Evolutionary conservation across 108 stramenopile genomes (phyloP), one percentile per base, ranked within the genome.

Genomic region (Cyclotella sp.): DNA sequence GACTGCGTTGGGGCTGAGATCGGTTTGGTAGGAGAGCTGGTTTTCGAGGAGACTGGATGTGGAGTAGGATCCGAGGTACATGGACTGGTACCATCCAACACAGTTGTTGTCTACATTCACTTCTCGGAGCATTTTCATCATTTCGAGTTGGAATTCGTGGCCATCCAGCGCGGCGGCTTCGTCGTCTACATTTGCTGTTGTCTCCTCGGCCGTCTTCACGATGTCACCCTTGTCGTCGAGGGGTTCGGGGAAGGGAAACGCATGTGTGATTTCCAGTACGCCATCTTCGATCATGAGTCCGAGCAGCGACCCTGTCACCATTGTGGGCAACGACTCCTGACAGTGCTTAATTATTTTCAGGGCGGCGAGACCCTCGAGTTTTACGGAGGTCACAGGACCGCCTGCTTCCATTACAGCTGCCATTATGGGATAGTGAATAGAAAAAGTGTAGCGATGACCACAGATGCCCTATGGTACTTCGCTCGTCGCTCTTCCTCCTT

Each of bases 281-380:
- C 89, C 92, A 30, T 86, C 78, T 40, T 82, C 72, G 63, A 82
- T 73, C 46, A 94, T 93, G 68, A 99, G 85, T 63, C 99, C 99
- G 42, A 99, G 86, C 30, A 99, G 88, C 12, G 96, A 96, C 34
- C 99, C 99, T 13, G 97, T 90, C 13, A 95, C 97, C 91, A 97
- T 94, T 27, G 86, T 75, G 14, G 98, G 97, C 30, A 97, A 80
- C 46, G 94, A 90, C 71, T 98, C 98, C 60, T 93, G 93, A 84
- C 98, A 98, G 72, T 99, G 99, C 80, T 98, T 98, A 69, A 99
- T 93, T 79, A 99, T 97, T 84, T 98, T 98, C 69, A 99, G 91
- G 65, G 98, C 82, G 18, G 96, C 98, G 54, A 95, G 82, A 45
- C 92, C 92, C 57, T 95, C 94, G 45, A 95, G 81, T 52, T 91